Evolutionary conservation across 768 basidiomycete genomes (phyloP), one percentile per base, ranked within the genome.

Genomic region (Nevesoporus exiguus): DNA sequence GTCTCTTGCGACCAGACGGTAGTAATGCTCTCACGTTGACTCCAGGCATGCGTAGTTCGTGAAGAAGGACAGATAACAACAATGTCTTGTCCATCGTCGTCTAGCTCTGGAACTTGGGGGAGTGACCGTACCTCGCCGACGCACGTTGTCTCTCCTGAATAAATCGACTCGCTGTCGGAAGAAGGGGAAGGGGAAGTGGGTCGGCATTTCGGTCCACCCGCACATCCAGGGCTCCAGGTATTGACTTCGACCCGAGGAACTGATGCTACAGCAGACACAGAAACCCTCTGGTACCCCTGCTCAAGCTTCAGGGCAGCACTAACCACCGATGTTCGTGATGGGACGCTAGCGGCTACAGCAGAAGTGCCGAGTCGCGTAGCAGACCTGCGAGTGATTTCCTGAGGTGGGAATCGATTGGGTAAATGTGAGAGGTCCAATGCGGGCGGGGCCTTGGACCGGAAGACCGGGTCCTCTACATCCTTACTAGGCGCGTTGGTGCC

Each of bases 1-100:
- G 69, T 24, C 73, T 85, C 69, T 39, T 69, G 61, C 31, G 68
- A 72, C 69, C 63, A 68, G 17, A 71, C 56, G 6, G 66, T 51
- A 11, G 50, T 13, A 45, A 39, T 39, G 25, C 58, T 68, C 44
- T 34, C 45, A 14, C 59, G 66, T 19, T 45, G 39, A 45, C 53
- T 62, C 36, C n/a, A 47, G 15, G 7, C 21, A 14, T 17, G 51
- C 22, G 27, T 27, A 19, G 17, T 22, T 33, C 19, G 49, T 25
- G 25, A 29, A 43, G 30, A 15, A 11, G 14, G 33, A 3, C 19
- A 25, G 22, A 55, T 41, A 14, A 21, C 37, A 7, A 22, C 22
- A 3, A 53, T 17, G n/a, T 49, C 19, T 29, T 40, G 34, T 36
- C 59, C 64, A 7, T 39, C 27, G 14, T 33, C 15, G 2, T 17